Conservation (phyloP, 768 basidiomycete species). For the Auriscalpium microsporum region DNA sequence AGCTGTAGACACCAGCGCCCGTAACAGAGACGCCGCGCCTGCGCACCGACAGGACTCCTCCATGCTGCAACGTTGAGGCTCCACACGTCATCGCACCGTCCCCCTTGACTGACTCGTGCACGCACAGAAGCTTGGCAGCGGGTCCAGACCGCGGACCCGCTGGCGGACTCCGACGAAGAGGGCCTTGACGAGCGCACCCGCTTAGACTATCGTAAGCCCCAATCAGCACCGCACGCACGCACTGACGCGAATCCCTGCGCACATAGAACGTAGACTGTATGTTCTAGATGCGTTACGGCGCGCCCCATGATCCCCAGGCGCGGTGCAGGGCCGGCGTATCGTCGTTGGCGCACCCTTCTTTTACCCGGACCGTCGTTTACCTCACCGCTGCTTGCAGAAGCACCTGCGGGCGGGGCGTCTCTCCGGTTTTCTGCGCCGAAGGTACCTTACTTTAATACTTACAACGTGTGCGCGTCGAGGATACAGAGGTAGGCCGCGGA, state of each 20-base stretch:
- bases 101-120: constrained; percentile 3
- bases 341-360: too few relatives aligned
- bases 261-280: constrained; percentile 13
- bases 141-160: constrained; percentile 52
- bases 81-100: not conserved
- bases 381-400: too few relatives aligned
- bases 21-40: constrained; percentile 3
- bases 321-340: not conserved
- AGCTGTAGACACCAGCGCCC: constrained; percentile 9
- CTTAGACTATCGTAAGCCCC: constrained; percentile 54
- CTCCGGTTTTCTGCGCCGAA: too few relatives aligned
- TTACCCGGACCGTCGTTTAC: too few relatives aligned
- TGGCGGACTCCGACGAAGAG: constrained; percentile 70
- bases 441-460: too few relatives aligned
- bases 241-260: not conserved
- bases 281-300: constrained; percentile 11
- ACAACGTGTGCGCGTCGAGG: too few relatives aligned
- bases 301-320: not conserved
- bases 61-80: constrained; percentile 35
- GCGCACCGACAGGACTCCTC: constrained; percentile 21
- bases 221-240: not conserved
- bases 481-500: too few relatives aligned
- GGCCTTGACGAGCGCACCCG: constrained; percentile 51
- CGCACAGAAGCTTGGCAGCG: constrained; percentile 65
- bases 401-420: too few relatives aligned